Conservation (phyloP, 345 rosid species). For the Populus deltoides region DNA sequence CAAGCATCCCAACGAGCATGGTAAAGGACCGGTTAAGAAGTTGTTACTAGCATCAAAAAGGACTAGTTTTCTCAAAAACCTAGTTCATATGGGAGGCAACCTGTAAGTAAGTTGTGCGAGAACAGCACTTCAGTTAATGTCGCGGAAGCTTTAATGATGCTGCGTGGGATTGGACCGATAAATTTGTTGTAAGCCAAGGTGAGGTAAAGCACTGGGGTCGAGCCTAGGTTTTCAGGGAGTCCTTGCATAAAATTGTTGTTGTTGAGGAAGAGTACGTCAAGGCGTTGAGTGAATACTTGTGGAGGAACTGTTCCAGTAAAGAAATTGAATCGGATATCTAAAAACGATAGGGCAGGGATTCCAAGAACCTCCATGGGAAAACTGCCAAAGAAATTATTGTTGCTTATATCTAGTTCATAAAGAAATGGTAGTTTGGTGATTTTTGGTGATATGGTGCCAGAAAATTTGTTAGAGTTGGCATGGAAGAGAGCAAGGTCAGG, state of each 20-base stretch:
- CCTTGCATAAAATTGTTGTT: constrained; percentile 37
- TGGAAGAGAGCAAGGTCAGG: constrained; percentile 55
- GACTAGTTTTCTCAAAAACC: constrained; percentile 29
- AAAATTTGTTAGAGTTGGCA: constrained; percentile 47
- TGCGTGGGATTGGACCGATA: constrained; percentile 37
- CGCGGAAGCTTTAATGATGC: constrained; percentile 24
- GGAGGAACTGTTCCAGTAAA: constrained; percentile 42
- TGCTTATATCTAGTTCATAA: constrained; percentile 44
- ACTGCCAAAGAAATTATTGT: constrained; percentile 33
- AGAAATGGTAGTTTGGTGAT: constrained; percentile 25
- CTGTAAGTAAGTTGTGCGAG: constrained; percentile 31
- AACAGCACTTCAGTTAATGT: constrained; percentile 38
- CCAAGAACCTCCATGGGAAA: constrained; percentile 30
- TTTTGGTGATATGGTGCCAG: constrained; percentile 32
- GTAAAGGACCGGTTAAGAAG: constrained; percentile 42
- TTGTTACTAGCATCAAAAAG: constrained; percentile 44
- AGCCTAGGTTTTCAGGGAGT: constrained; percentile 35
- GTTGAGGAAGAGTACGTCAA: constrained; percentile 41
- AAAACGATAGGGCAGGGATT: constrained; percentile 22
- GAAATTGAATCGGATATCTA: constrained; percentile 44
- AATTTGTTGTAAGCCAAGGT: constrained; percentile 46
- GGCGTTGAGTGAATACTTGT: constrained; percentile 25
- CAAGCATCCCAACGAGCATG: constrained; percentile 41
- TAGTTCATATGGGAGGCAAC: constrained; percentile 45
- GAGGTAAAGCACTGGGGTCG: constrained; percentile 32